These are phyloP conservation scores for Lecanoromycetidae sp. DNA, from an alignment of 2,329 filamentous ascomycete species.

Conservation along the genomic window DNA sequence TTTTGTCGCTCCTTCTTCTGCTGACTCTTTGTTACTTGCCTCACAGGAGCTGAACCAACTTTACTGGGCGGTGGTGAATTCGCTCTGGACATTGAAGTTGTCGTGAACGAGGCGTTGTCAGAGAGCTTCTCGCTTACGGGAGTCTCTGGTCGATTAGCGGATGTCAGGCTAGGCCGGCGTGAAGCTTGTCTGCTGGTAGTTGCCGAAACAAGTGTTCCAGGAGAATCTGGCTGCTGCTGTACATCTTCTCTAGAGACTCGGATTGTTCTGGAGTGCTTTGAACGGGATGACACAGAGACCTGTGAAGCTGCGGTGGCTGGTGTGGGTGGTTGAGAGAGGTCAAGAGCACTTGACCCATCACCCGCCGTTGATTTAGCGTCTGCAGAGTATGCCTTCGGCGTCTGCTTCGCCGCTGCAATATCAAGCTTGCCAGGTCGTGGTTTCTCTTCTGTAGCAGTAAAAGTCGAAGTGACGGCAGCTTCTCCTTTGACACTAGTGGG, in stretches of 20 bases:
- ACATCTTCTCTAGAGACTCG: slow-evolving; percentile 13
- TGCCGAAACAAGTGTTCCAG: slow-evolving; percentile 19
- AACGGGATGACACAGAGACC: slow-evolving; percentile 5
- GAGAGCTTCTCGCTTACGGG: slow-evolving; percentile 45
- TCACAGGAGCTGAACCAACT: slow-evolving; percentile 47
- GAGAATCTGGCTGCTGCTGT: slow-evolving; percentile 19
- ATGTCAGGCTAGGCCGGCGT: slow-evolving; percentile 43
- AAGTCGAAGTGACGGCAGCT: background rate
- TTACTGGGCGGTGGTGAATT: slow-evolving; percentile 44
- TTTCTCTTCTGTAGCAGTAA: slow-evolving; percentile 2
- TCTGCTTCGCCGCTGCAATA: slow-evolving; percentile 12
- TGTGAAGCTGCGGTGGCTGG: slow-evolving; percentile 13
- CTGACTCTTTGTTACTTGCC: slow-evolving; percentile 50
- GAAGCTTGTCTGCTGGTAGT: slow-evolving; percentile 30
- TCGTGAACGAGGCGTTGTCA: slow-evolving; percentile 46
- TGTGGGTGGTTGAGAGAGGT: slow-evolving; percentile 13
- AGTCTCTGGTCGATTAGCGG: slow-evolving; percentile 47
- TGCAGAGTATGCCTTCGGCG: background rate
- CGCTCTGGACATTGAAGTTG: slow-evolving; percentile 47
- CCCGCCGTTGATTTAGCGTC: background rate
- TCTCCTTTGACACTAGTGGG: no score
- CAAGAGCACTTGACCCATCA: background rate
- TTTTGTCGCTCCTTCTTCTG: slow-evolving; percentile 46
- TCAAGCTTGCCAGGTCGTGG: slow-evolving; percentile 15
- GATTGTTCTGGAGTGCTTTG: slow-evolving; percentile 9